A percentile compares a stretch with the other conserved stretches of the same genome.
These are phyloP conservation scores for Trichoderma semiorbis DNA, from an alignment of 2,329 filamentous ascomycete genomes.

Conservation along the genomic window DNA sequence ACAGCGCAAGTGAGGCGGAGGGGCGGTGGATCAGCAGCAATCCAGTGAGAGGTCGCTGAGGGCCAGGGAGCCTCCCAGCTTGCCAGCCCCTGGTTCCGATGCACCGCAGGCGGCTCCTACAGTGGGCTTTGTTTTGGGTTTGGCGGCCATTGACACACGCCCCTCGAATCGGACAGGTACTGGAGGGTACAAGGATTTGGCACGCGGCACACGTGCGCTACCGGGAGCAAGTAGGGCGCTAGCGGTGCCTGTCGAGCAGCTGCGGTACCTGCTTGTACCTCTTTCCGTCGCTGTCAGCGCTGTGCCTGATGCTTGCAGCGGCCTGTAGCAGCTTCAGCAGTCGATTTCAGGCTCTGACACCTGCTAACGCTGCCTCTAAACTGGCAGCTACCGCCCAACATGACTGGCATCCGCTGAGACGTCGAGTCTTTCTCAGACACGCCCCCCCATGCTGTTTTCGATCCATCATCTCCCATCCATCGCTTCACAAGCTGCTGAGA, in stretches of 20 bases:
- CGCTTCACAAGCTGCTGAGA: slow-evolving; percentile 15
- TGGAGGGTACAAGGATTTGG: background rate
- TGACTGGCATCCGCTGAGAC: background rate
- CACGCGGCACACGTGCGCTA: slow-evolving; percentile 11
- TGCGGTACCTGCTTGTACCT: background rate
- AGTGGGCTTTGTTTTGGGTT: background rate
- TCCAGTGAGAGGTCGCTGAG: slow-evolving; percentile 11
- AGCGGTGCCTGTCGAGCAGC: background rate
- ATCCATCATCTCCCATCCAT: slow-evolving; percentile 19
- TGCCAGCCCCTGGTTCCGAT: slow-evolving; percentile 10
- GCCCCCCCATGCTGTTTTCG: slow-evolving; percentile 7
- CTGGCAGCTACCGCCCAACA: background rate
- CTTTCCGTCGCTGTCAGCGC: background rate
- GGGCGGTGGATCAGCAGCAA: slow-evolving; percentile 15
- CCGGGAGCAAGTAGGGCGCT: background rate
- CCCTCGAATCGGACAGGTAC: background rate
- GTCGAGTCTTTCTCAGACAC: background rate
- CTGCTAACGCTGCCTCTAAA: background rate
- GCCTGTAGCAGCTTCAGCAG: background rate
- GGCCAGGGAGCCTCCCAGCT: background rate
- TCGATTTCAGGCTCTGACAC: background rate
- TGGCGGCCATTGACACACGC: background rate
- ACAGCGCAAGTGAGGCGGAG: slow-evolving; percentile 19
- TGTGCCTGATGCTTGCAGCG: background rate
- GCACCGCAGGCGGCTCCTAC: background rate